These are phyloP conservation scores for Dactylellina haptotyla DNA, from an alignment of 2,329 filamentous ascomycete species.

Conservation along the genomic window DNA sequence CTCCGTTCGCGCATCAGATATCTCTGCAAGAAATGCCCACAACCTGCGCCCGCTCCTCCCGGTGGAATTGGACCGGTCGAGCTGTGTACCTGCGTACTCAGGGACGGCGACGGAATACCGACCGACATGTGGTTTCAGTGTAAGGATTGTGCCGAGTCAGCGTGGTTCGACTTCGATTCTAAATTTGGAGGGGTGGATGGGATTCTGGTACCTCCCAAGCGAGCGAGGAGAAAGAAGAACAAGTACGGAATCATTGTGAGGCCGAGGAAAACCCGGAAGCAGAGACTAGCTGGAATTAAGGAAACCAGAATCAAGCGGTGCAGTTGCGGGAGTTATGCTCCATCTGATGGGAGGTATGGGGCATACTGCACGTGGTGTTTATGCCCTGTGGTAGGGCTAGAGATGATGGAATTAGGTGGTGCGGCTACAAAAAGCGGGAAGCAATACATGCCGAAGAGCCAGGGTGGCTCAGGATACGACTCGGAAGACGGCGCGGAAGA, in stretches of 20 bases:
- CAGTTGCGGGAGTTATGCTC: constrained; percentile 29
- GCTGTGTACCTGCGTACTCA: constrained; percentile 43
- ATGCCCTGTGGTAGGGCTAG: constrained; percentile 30
- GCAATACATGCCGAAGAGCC: constrained; percentile 1
- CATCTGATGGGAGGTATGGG: constrained; percentile 36
- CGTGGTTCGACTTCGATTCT: constrained; percentile 44
- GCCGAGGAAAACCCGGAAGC: constrained; percentile 6
- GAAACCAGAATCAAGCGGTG: constrained; percentile 36
- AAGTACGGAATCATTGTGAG: constrained; percentile 41
- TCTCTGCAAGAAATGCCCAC: constrained; percentile 33
- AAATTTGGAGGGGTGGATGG: constrained; percentile 45
- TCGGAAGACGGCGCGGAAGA: not conserved
- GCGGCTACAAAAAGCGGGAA: constrained; percentile 42
- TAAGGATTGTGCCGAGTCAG: constrained; percentile 33
- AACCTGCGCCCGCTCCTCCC: constrained; percentile 22
- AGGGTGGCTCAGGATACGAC: not conserved
- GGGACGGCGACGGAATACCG: constrained; percentile 29
- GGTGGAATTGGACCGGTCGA: constrained; percentile 48
- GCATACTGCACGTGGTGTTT: constrained; percentile 50
- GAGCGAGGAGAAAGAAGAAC: constrained; percentile 34
- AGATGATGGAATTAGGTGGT: constrained; percentile 39
- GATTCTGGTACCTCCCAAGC: not conserved
- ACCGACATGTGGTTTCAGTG: constrained; percentile 52
- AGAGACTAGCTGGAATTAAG: not conserved
- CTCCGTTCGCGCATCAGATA: constrained; percentile 48